A percentile compares a stretch with the other conserved stretches of the same genome.
Evolutionary conservation across 345 rosid species (phyloP).

Genomic region (Sisymbrium irio): DNA sequence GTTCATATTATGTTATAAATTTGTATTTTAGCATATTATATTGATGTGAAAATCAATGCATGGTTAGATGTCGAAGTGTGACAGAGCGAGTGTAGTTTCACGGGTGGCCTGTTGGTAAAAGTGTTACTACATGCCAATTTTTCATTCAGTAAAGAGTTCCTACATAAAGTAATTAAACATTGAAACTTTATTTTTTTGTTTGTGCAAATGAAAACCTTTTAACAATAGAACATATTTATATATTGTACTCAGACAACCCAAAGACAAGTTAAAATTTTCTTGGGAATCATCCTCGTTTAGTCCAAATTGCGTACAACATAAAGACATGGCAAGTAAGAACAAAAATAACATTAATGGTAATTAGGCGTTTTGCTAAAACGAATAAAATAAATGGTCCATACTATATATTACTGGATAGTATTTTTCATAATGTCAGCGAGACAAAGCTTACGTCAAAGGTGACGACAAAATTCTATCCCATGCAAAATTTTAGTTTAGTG

Average conservation of each 20-base stretch:
- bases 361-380: slow-evolving; percentile 21
- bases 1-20: not conserved
- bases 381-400: slow-evolving; percentile 19
- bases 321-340: not conserved
- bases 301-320: not conserved
- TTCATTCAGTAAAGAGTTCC: not conserved
- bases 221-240: not conserved
- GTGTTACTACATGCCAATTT: slow-evolving; percentile 19
- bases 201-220: not conserved
- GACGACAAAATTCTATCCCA: slow-evolving; percentile 26
- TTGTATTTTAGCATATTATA: not conserved
- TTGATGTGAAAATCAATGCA: not conserved
- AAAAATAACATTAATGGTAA: slow-evolving; percentile 9
- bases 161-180: not conserved
- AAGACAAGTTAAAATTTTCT: not conserved
- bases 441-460: slow-evolving; percentile 29
- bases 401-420: not conserved
- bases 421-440: not conserved
- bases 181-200: not conserved
- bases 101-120: slow-evolving; percentile 30
- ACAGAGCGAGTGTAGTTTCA: slow-evolving; percentile 24
- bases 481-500: not conserved
- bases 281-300: not conserved
- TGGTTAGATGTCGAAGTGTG: not conserved
- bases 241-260: not conserved